Evolutionary conservation across 2,329 filamentous ascomycete genomes (phyloP).

Genomic region (Colletotrichum tropicicola): DNA sequence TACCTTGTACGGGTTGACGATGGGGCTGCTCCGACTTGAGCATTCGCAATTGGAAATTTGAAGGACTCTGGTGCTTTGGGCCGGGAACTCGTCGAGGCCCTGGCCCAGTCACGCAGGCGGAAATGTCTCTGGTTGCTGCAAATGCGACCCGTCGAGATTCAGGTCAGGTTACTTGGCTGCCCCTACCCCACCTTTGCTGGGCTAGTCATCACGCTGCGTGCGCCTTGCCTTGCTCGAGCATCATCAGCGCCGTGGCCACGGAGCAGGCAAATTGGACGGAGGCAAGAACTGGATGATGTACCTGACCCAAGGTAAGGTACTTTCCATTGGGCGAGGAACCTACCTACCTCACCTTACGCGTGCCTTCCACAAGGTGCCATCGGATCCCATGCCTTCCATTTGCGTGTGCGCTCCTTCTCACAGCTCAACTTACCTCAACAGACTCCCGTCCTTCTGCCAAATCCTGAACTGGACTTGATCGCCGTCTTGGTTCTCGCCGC

Average conservation of each 20-base stretch:
- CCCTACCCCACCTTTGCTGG: conserved; percentile 29
- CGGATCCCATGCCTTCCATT: too few relatives aligned
- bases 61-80: too few relatives aligned
- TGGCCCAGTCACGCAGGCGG: not conserved
- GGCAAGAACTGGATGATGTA: too few relatives aligned
- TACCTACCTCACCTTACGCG: not conserved
- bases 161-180: conserved; percentile 21
- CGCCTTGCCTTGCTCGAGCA: not conserved
- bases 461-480: not conserved
- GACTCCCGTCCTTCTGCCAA: too few relatives aligned
- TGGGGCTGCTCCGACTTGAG: too few relatives aligned
- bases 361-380: not conserved
- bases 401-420: too few relatives aligned
- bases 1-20: not conserved
- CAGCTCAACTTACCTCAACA: too few relatives aligned
- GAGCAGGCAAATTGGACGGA: not conserved
- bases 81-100: not conserved
- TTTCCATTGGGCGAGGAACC: not conserved
- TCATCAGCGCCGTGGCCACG: not conserved
- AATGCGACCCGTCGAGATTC: conserved; percentile 24
- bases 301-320: not conserved
- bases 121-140: conserved; percentile 6
- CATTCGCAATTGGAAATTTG: too few relatives aligned
- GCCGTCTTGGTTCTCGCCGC: not conserved
- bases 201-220: not conserved